Percentiles rank a stretch among this genome's conserved stretches.
Conservation (phyloP, 495 filamentous ascomycete species). For the Jackrogersella minutella region DNA sequence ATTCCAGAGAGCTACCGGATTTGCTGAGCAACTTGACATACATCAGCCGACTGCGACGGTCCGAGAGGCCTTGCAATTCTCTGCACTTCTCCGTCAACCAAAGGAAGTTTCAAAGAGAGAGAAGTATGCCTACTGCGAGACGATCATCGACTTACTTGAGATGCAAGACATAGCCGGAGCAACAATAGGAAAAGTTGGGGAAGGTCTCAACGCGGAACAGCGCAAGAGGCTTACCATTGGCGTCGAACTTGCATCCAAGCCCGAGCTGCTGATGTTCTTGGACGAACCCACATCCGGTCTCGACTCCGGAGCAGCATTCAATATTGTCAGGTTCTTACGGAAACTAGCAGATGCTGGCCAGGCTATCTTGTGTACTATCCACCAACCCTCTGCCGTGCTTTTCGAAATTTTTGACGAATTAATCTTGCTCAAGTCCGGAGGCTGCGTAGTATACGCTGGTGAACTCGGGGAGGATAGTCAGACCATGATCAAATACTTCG, state of each 20-base stretch:
- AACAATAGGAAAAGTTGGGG: constrained; percentile 74
- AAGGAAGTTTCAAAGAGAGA: constrained; percentile 64
- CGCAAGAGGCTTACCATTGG: constrained; percentile 79
- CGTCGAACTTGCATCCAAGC: constrained; percentile 80
- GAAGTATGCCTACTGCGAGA: constrained; percentile 76
- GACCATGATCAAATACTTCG: constrained; percentile 53
- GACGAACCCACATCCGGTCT: constrained; percentile 79
- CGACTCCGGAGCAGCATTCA: constrained; percentile 69
- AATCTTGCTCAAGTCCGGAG: constrained; percentile 70
- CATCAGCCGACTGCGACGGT: constrained; percentile 80
- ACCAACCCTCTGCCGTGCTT: constrained; percentile 76
- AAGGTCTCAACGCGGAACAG: constrained; percentile 84
- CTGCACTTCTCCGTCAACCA: constrained; percentile 76
- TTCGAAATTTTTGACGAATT: constrained; percentile 78
- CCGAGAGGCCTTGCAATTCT: constrained; percentile 74
- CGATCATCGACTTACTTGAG: constrained; percentile 77
- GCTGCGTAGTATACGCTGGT: constrained; percentile 75
- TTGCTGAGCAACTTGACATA: constrained; percentile 87
- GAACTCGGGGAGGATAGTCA: constrained; percentile 55
- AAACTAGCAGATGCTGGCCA: constrained; percentile 74
- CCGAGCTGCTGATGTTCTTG: constrained; percentile 75
- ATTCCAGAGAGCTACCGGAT: constrained; percentile 85
- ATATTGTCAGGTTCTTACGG: constrained; percentile 69
- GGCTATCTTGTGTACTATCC: constrained; percentile 76
- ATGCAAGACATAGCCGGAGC: constrained; percentile 81